Conservation (phyloP, 768 basidiomycete genomes). For the Cyclocybe aegerita region DNA sequence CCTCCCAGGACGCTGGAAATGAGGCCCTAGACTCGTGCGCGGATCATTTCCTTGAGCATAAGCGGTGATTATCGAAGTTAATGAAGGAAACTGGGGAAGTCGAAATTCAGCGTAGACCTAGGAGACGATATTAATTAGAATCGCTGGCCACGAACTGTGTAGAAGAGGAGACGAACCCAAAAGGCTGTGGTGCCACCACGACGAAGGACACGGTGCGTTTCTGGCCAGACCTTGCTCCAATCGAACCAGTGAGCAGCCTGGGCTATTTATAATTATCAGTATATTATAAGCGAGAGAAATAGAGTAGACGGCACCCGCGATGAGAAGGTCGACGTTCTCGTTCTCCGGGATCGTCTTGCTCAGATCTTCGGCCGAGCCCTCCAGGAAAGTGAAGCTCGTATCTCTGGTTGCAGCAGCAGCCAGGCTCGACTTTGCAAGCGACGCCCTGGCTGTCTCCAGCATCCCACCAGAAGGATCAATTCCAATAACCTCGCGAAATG, state of each 20-base stretch:
- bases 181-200: constrained; percentile 67
- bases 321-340: constrained; percentile 61
- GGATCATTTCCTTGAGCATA: constrained; percentile 64
- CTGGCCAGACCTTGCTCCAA: constrained; percentile 69
- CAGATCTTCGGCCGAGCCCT: constrained; percentile 56
- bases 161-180: constrained; percentile 50
- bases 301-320: constrained; percentile 49
- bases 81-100: constrained; percentile 56
- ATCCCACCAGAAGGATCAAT: constrained; percentile 77
- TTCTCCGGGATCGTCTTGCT: constrained; percentile 38
- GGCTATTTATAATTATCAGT: constrained; percentile 30
- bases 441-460: constrained; percentile 52
- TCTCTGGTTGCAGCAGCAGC: background rate
- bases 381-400: constrained; percentile 25
- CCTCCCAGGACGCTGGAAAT: constrained; percentile 83
- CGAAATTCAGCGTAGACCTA: constrained; percentile 73
- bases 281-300: background rate
- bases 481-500: constrained; percentile 63
- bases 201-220: constrained; percentile 58
- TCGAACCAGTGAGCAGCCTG: constrained; percentile 87
- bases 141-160: background rate
- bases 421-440: constrained; percentile 2
- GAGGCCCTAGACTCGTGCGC: constrained; percentile 56
- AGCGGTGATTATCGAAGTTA: constrained; percentile 56
- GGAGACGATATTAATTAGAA: background rate